Percentiles rank a stretch among this genome's conserved stretches.
phyloP scores from a whole-genome alignment of 2,329 filamentous ascomycete species.

The Aspergillus sp. region DNA sequence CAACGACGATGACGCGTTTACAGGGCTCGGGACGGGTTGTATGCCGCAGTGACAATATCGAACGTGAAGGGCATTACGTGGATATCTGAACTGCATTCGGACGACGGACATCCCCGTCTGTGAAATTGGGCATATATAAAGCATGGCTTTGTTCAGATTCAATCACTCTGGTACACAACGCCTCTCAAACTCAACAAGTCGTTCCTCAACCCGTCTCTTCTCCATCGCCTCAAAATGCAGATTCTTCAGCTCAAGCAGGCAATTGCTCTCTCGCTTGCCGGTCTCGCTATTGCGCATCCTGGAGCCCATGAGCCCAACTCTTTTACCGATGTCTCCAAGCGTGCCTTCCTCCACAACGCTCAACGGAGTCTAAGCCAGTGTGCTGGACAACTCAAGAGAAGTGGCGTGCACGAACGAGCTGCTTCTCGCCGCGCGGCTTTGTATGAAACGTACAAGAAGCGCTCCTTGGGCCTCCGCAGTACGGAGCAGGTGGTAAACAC shows the following conservation, averaged over 20 bases:
- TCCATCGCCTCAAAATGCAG: background rate
- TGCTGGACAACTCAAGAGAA: conserved; percentile 15
- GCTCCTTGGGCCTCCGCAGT: background rate
- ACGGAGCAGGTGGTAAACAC: background rate
- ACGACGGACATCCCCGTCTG: too few relatives aligned
- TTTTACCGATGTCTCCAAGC: conserved; percentile 9
- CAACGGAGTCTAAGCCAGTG: background rate
- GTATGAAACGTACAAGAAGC: background rate
- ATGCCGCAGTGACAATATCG: too few relatives aligned
- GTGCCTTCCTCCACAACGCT: conserved; percentile 12
- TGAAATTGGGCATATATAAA: too few relatives aligned
- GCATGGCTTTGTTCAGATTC: too few relatives aligned
- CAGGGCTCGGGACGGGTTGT: too few relatives aligned
- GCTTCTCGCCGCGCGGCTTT: background rate
- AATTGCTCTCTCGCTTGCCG: conserved; percentile 14
- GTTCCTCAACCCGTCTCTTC: background rate
- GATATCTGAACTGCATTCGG: too few relatives aligned
- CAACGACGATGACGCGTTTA: too few relatives aligned
- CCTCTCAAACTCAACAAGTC: background rate
- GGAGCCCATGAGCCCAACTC: conserved; percentile 23
- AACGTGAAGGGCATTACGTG: too few relatives aligned
- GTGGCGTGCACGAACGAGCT: background rate
- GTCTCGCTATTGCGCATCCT: conserved; percentile 21
- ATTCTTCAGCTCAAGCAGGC: conserved; percentile 12
- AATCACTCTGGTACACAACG: background rate